phyloP scores from a whole-genome alignment of 169 alveolate genomes.

The Cryptosporidium xiaoi region DNA sequence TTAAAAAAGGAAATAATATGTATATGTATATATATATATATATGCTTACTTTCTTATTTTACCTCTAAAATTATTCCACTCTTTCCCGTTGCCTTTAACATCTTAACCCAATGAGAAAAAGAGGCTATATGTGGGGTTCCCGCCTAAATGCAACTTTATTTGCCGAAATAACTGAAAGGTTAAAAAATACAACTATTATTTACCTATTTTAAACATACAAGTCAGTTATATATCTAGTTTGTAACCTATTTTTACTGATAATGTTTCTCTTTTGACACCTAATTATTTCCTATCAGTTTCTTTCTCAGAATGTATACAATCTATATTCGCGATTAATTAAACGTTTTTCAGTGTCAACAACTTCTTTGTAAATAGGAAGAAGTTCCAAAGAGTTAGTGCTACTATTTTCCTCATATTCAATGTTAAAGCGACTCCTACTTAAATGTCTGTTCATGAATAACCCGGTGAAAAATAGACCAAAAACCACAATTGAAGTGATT shows the following conservation, averaged over 20 bases:
- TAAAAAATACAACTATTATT: not conserved
- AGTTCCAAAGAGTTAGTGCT: slow-evolving; percentile 15
- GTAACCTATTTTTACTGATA: too few relatives aligned
- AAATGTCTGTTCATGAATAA: slow-evolving; percentile 24
- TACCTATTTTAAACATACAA: too few relatives aligned
- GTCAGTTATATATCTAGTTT: too few relatives aligned
- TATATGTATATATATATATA: not conserved
- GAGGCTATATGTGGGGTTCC: slow-evolving; percentile 37
- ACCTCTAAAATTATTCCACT: not conserved
- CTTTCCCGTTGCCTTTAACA: too few relatives aligned
- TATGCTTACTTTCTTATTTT: not conserved
- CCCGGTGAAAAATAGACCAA: slow-evolving; percentile 40
- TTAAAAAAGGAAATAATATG: not conserved
- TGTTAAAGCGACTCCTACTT: not conserved
- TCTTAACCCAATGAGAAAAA: not conserved
- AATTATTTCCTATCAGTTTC: not conserved
- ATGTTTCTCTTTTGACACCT: not conserved
- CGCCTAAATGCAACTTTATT: slow-evolving; percentile 49
- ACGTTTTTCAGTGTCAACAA: not conserved
- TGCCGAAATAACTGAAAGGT: not conserved
- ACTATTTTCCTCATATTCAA: too few relatives aligned
- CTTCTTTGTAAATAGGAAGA: slow-evolving; percentile 12
- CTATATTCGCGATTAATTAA: not conserved
- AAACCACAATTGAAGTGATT: slow-evolving; percentile 12
- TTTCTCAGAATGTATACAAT: not conserved